These are phyloP conservation scores for Trichoderma asperelloides DNA, from an alignment of 495 filamentous ascomycete genomes.

Conservation along the genomic window DNA sequence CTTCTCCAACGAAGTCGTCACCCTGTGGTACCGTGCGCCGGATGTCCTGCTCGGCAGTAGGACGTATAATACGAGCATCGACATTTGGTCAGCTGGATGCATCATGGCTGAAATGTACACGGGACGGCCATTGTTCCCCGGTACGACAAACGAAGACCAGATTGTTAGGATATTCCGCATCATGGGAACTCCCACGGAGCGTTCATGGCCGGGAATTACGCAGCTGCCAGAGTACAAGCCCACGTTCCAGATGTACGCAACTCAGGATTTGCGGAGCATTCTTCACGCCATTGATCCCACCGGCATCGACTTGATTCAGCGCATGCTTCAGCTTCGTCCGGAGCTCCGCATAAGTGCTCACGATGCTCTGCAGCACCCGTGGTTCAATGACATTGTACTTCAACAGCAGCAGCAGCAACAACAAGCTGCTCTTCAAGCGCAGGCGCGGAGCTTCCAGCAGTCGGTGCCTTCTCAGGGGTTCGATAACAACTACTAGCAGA, in stretches of 20 bases:
- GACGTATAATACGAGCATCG: slow-evolving; percentile 95
- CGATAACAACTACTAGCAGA: slow-evolving; percentile 23
- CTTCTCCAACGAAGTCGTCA: slow-evolving; percentile 96
- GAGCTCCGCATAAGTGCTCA: slow-evolving; percentile 83
- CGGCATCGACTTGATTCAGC: slow-evolving; percentile 75
- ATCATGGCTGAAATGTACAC: slow-evolving; percentile 99
- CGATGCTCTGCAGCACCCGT: slow-evolving; percentile 78
- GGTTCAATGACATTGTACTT: slow-evolving; percentile 56
- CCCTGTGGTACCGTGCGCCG: slow-evolving; percentile 90
- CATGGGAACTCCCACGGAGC: slow-evolving; percentile 90
- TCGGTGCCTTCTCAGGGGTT: slow-evolving; percentile 21
- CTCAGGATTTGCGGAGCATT: slow-evolving; percentile 76
- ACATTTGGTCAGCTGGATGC: slow-evolving; percentile 95
- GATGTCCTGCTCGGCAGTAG: slow-evolving; percentile 84
- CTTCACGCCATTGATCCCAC: slow-evolving; percentile 80
- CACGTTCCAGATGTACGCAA: slow-evolving; percentile 90
- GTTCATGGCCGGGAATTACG: slow-evolving; percentile 85
- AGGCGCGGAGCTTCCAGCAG: slow-evolving; percentile 21
- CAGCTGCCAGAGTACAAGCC: slow-evolving; percentile 90
- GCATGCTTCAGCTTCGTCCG: slow-evolving; percentile 88
- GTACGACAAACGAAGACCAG: slow-evolving; percentile 94
- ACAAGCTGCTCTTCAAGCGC: slow-evolving; percentile 19
- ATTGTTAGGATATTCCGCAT: slow-evolving; percentile 91
- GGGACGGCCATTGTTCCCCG: slow-evolving; percentile 84
- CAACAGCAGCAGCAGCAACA: slow-evolving; percentile 25